phyloP scores from a whole-genome alignment of 2,329 filamentous ascomycete species.

The Diaporthe ilicicola region DNA sequence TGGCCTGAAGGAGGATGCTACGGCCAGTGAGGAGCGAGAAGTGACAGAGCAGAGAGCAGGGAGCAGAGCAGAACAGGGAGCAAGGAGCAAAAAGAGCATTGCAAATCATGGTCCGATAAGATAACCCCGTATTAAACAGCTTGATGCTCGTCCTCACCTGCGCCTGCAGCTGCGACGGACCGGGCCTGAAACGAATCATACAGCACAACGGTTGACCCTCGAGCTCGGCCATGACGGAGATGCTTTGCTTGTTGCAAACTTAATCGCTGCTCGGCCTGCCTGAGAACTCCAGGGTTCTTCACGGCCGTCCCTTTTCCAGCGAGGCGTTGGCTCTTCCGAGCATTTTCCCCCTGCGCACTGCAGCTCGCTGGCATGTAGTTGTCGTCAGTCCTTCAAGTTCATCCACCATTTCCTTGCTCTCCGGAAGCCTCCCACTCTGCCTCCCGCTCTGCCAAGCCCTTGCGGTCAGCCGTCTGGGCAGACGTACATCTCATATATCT shows the following conservation, averaged over 20 bases:
- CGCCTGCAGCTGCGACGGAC: constrained; percentile 7
- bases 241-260: constrained; percentile 11
- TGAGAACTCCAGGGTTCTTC: neutral
- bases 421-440: constrained; percentile 13
- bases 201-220: neutral
- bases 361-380: neutral
- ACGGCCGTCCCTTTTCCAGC: constrained; percentile 1
- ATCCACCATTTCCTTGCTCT: neutral
- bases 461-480: neutral
- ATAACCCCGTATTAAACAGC: neutral
- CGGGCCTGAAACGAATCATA: constrained; percentile 11
- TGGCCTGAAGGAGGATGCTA: neutral
- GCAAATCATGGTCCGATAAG: constrained; percentile 20
- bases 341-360: neutral
- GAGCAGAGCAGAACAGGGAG: neutral
- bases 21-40: constrained; percentile 6
- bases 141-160: neutral
- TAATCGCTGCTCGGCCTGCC: neutral
- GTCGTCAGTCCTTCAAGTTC: neutral
- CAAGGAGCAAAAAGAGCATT: constrained; percentile 17
- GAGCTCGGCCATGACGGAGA: constrained; percentile 19
- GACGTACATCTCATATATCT: neutral
- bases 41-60: neutral
- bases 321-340: neutral
- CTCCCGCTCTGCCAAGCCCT: neutral